Percentiles rank a stretch among this genome's conserved stretches.
Evolutionary conservation across 1,139 yeast genomes (phyloP).

Genomic region (Yamadazyma sp.): DNA sequence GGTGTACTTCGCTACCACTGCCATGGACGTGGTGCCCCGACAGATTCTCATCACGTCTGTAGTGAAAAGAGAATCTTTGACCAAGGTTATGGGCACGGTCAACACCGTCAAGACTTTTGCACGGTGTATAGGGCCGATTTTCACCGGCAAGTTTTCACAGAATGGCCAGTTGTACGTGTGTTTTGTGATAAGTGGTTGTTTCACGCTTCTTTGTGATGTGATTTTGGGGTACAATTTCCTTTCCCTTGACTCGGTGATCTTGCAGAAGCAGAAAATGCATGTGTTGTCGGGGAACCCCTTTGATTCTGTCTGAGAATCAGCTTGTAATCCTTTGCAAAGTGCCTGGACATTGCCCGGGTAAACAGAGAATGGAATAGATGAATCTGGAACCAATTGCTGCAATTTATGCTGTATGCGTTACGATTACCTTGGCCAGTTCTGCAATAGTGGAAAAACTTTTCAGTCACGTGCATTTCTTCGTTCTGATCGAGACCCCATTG

Average conservation of each 20-base stretch:
- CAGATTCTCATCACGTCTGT: constrained; percentile 74
- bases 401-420: too few relatives aligned
- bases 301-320: too few relatives aligned
- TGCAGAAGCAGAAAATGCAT: constrained; percentile 20
- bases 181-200: constrained; percentile 61
- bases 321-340: too few relatives aligned
- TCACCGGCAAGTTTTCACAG: constrained; percentile 74
- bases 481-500: too few relatives aligned
- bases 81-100: constrained; percentile 80
- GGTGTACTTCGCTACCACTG: constrained; percentile 54
- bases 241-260: constrained; percentile 37
- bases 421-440: too few relatives aligned
- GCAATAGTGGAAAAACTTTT: too few relatives aligned
- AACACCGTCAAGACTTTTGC: constrained; percentile 86
- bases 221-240: constrained; percentile 42
- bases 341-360: too few relatives aligned
- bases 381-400: too few relatives aligned
- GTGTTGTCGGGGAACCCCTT: too few relatives aligned
- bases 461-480: too few relatives aligned
- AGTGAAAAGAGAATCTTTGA: constrained; percentile 60
- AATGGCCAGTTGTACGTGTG: constrained; percentile 51
- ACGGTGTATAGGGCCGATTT: constrained; percentile 74
- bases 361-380: too few relatives aligned
- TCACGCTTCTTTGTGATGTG: constrained; percentile 47
- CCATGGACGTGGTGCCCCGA: constrained; percentile 92